Evolutionary conservation across 768 basidiomycete genomes (phyloP), one percentile per base, ranked within the genome.

Genomic region (Suillus subaureus): DNA sequence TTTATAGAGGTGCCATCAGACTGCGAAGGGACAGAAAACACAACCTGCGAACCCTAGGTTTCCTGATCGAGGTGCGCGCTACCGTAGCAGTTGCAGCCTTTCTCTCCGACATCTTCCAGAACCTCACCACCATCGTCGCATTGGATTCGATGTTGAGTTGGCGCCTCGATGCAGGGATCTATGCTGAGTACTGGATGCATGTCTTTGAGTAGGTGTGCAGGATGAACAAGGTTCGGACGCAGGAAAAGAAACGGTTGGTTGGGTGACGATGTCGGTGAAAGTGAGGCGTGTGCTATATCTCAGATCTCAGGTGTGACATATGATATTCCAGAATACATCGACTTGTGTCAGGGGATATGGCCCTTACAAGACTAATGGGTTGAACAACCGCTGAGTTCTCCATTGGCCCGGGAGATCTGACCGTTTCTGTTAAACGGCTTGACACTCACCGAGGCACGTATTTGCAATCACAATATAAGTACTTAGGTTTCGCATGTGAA

Each of bases 41-140:
- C 26, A 43, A 26, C 39, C 18, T 60, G 18, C 58, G 28, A 42
- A 60, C 26, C 18, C 18, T 60, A 43, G 58, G 58, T 42, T 64
- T 57, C 16, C 2, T 37, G 16, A 42, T 64, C n/a, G 52, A 39
- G 15, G 11, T 21, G 6, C 16, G 28, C 31, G 13, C 35, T 13
- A 45, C 57, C 31, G 45, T 60, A n/a, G 26, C 55, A 31, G 40
- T 64, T 12, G 63, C 63, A 16, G 63, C 63, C n/a, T 64, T 64
- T 42, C 57, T 64, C 26, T 64, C 63, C 6, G 57, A 64, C 37
- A 57, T 64, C 12, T 61, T 40, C 2, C 63, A 57, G 3, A 64
- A 64, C 39, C 39, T 60, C n/a, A 61, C 62, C 40, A 31, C 23
- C 13, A 60, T 61, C 37, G 3, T 35, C 15, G 56, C 55, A n/a